phyloP scores from a whole-genome alignment of 177 flowering plant species.

The Vitis hybrid region DNA sequence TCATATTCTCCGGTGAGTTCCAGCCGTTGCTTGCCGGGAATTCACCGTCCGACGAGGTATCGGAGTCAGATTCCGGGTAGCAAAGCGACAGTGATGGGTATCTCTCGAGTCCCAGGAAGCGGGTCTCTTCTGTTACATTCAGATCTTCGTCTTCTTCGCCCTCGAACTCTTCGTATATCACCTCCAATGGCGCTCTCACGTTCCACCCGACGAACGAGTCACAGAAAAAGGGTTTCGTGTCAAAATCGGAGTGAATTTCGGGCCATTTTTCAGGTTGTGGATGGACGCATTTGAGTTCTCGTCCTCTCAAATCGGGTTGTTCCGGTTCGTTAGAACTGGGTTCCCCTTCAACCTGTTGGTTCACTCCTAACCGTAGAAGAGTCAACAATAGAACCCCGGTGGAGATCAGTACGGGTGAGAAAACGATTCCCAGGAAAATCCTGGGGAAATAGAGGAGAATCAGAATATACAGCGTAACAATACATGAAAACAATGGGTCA shows the following conservation, averaged over 20 bases:
- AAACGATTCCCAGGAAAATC: conserved; percentile 26
- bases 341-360: conserved; percentile 17
- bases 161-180: conserved; percentile 75
- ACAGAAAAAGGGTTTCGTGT: conserved; percentile 16
- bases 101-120: conserved; percentile 23
- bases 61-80: conserved; percentile 69
- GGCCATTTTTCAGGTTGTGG: conserved; percentile 12
- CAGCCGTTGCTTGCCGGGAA: conserved; percentile 33
- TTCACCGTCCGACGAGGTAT: conserved; percentile 49
- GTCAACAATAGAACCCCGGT: conserved; percentile 45
- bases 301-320: neutral
- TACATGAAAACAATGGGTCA: conserved; percentile 55
- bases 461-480: conserved; percentile 47
- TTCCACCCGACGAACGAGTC: conserved; percentile 58
- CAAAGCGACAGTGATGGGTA: conserved; percentile 41
- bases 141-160: conserved; percentile 37
- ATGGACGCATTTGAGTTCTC: conserved; percentile 16
- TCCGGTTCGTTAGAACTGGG: neutral
- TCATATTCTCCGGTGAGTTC: conserved; percentile 42
- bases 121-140: conserved; percentile 9
- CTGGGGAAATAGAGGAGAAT: conserved; percentile 62
- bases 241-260: conserved; percentile 9
- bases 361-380: conserved; percentile 53
- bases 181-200: conserved; percentile 71
- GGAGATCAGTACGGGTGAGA: conserved; percentile 55